Percentiles rank a stretch among this genome's conserved stretches.
These are phyloP conservation scores for Entomortierella parvispora DNA, from an alignment of 192 early-diverging fungal genomes.

Conservation along the genomic window DNA sequence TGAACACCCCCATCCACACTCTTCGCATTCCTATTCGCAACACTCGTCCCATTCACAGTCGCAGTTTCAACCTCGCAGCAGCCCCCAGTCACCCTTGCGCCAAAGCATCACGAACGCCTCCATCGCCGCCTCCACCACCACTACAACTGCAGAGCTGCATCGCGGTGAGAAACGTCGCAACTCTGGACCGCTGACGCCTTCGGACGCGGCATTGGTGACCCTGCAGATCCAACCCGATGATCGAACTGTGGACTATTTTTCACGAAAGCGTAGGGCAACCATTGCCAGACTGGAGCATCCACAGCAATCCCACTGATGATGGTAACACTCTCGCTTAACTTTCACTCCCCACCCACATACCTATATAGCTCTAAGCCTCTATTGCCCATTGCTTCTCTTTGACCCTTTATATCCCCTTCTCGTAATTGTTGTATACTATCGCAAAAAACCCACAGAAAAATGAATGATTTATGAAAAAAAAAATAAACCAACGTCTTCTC, in stretches of 20 bases:
- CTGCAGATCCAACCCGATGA: conserved; percentile 23
- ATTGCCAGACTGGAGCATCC: conserved; percentile 31
- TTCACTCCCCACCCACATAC: too few species aligned
- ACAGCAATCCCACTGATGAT: too few species aligned
- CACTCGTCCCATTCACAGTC: not conserved
- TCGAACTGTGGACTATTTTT: conserved; percentile 26
- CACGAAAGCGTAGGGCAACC: conserved; percentile 38
- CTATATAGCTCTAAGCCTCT: too few species aligned
- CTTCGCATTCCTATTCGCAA: not conserved
- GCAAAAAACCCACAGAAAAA: too few species aligned
- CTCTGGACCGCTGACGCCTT: conserved; percentile 23
- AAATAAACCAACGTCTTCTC: too few species aligned
- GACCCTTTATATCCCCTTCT: too few species aligned
- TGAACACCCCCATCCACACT: not conserved
- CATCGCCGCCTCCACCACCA: not conserved
- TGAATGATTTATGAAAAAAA: too few species aligned
- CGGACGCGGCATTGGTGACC: conserved; percentile 5
- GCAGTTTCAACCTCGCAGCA: not conserved
- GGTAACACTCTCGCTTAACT: too few species aligned
- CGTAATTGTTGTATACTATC: too few species aligned
- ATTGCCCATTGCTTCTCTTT: too few species aligned
- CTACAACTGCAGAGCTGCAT: not conserved
- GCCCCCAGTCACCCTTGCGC: too few species aligned
- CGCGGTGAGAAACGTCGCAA: conserved; percentile 35
- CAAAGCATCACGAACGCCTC: not conserved